Evolutionary conservation across 371 early-diverging fungal species (phyloP).

Genomic region (Funneliformis caledonium): DNA sequence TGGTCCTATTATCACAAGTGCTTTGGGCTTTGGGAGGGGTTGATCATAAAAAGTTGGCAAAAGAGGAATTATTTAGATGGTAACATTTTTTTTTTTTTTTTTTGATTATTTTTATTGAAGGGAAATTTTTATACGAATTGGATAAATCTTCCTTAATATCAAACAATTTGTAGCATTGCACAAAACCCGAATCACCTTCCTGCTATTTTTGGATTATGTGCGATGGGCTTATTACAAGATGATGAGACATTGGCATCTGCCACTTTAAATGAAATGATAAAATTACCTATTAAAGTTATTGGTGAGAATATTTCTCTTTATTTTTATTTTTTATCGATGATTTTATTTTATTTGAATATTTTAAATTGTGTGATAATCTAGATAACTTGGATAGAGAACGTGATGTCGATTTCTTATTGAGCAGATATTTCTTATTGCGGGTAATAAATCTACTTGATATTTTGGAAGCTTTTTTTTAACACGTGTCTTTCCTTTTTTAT

Average conservation of each 20-base stretch:
- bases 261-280: slow-evolving; percentile 74
- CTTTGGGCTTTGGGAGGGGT: slow-evolving; percentile 85
- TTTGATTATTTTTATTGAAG: neutral
- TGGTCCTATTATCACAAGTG: slow-evolving; percentile 80
- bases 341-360: neutral
- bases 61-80: slow-evolving; percentile 76
- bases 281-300: slow-evolving; percentile 56
- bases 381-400: slow-evolving; percentile 26
- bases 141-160: slow-evolving; percentile 6
- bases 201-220: slow-evolving; percentile 77
- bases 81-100: slow-evolving; percentile 43
- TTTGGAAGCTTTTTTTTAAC: neutral
- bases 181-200: slow-evolving; percentile 62
- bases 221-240: slow-evolving; percentile 75
- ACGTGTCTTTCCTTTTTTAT: neutral
- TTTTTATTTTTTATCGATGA: neutral
- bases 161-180: slow-evolving; percentile 52
- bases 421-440: slow-evolving; percentile 33
- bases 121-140: neutral
- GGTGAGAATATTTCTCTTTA: slow-evolving; percentile 44
- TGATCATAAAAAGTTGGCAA: slow-evolving; percentile 78
- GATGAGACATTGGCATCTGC: slow-evolving; percentile 78
- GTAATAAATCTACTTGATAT: neutral
- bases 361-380: neutral
- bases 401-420: slow-evolving; percentile 25